phyloP scores from a whole-genome alignment of 331 rosid species.

The Acacia pycnantha region DNA sequence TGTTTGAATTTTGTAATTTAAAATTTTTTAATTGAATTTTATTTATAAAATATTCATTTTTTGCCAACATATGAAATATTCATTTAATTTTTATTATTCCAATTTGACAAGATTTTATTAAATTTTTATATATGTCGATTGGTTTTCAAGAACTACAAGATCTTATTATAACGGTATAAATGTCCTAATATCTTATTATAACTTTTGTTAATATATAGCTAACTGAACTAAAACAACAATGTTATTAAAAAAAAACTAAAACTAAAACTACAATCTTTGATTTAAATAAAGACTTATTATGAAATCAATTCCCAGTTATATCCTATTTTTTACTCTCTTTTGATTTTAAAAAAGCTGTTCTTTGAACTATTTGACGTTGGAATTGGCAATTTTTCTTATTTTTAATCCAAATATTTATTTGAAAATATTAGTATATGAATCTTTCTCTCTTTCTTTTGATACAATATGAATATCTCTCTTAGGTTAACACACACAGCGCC shows the following conservation, averaged over 20 bases:
- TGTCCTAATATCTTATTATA: too few species aligned
- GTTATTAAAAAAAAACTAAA: too few species aligned
- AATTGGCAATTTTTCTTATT: too few species aligned
- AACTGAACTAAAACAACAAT: too few species aligned
- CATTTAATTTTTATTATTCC: background rate
- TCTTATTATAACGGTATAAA: too few species aligned
- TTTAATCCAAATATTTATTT: background rate
- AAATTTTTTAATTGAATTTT: background rate
- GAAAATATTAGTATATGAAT: background rate
- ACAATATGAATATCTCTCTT: too few species aligned
- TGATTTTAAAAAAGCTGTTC: background rate
- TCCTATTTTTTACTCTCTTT: background rate
- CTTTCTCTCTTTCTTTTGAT: too few species aligned
- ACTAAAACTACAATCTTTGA: background rate
- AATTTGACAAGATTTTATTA: background rate
- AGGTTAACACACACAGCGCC: too few species aligned
- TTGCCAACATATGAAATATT: too few species aligned
- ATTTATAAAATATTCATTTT: background rate
- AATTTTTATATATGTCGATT: background rate
- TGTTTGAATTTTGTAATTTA: background rate
- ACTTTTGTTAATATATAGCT: too few species aligned
- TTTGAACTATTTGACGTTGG: too few species aligned
- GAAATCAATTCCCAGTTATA: background rate
- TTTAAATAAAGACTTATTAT: too few species aligned
- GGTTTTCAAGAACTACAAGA: background rate